A percentile compares a stretch with the other conserved stretches of the same genome.
phyloP scores from a whole-genome alignment of 1,284 basidiomycete genomes.

The Fistulina hepatica region DNA sequence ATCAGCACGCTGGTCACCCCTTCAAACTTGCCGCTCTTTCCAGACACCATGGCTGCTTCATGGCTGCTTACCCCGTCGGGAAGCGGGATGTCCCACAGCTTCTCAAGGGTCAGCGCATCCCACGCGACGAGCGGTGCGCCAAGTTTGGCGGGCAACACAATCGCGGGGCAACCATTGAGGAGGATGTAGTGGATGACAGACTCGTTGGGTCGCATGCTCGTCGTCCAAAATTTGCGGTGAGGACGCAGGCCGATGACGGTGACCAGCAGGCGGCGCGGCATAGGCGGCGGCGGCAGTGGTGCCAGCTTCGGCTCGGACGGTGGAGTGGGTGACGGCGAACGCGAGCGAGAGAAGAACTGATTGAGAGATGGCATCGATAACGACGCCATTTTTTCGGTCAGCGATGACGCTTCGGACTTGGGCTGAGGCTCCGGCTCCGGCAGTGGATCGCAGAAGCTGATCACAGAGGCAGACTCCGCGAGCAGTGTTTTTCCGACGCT shows the following conservation, averaged over 20 bases:
- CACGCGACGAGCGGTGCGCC: constrained; percentile 53
- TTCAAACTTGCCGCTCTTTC: constrained; percentile 31
- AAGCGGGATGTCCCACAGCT: constrained; percentile 37
- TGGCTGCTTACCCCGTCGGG: no score
- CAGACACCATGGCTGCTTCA: constrained; percentile 23
- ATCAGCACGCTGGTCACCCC: constrained; percentile 43
- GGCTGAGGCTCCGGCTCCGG: no score
- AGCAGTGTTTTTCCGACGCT: constrained; percentile 47
- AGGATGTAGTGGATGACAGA: constrained; percentile 52
- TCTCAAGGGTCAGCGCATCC: constrained; percentile 47
- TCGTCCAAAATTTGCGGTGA: constrained; percentile 48
- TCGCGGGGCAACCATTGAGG: constrained; percentile 48
- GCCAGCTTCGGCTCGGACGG: constrained; percentile 22
- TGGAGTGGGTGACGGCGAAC: constrained; percentile 41
- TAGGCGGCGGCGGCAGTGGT: constrained; percentile 30
- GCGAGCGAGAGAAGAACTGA: constrained; percentile 35
- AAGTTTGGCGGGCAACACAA: constrained; percentile 46
- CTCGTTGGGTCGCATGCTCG: constrained; percentile 45
- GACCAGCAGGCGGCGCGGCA: constrained; percentile 43
- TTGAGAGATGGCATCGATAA: constrained; percentile 24
- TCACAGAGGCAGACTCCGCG: constrained; percentile 39
- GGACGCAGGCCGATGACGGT: constrained; percentile 48
- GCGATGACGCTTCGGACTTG: constrained; percentile 15
- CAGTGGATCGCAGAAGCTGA: constrained; percentile 32
- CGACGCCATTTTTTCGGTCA: constrained; percentile 14